Percentiles rank a stretch among this genome's conserved stretches.
Evolutionary conservation across 495 filamentous ascomycete genomes (phyloP).

Genomic region (Aspergillus affinis): DNA sequence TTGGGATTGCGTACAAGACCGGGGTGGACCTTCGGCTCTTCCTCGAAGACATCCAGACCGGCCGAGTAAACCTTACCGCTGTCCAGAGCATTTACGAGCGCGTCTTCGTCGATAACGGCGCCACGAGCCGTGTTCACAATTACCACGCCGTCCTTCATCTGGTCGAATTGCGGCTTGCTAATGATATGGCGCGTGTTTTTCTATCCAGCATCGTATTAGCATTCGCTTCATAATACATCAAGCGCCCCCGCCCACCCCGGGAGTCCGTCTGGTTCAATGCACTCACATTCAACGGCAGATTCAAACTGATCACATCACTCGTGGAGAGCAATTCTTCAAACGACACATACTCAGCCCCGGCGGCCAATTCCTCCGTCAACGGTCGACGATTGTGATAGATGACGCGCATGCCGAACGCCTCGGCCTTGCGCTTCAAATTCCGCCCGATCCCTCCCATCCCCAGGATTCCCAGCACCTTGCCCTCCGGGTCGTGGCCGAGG

Average conservation of each 20-base stretch:
- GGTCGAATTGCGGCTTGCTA: slow-evolving; percentile 57
- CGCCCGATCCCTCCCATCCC: slow-evolving; percentile 89
- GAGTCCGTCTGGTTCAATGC: background rate
- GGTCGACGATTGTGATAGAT: slow-evolving; percentile 66
- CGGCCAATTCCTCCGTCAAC: slow-evolving; percentile 54
- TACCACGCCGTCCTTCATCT: slow-evolving; percentile 70
- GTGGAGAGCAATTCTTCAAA: slow-evolving; percentile 65
- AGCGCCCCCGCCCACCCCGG: too few relatives aligned
- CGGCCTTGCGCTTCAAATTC: slow-evolving; percentile 54
- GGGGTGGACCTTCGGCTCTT: slow-evolving; percentile 65
- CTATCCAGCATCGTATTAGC: slow-evolving; percentile 31
- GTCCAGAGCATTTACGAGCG: slow-evolving; percentile 62
- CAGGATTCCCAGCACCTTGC: slow-evolving; percentile 69
- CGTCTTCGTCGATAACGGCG: slow-evolving; percentile 70
- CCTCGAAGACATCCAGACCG: slow-evolving; percentile 69
- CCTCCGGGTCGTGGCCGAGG: slow-evolving; percentile 62
- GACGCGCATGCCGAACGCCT: slow-evolving; percentile 64
- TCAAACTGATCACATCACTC: slow-evolving; percentile 76
- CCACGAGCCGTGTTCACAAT: slow-evolving; percentile 73
- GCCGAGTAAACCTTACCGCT: slow-evolving; percentile 58
- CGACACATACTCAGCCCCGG: slow-evolving; percentile 62
- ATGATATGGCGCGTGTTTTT: slow-evolving; percentile 67
- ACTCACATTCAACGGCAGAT: slow-evolving; percentile 72
- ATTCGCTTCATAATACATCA: background rate
- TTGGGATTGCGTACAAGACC: slow-evolving; percentile 59